Base-by-base conservation (phyloP, 2,329 filamentous ascomycete species). In the Colletotrichum liriopes region DNA sequence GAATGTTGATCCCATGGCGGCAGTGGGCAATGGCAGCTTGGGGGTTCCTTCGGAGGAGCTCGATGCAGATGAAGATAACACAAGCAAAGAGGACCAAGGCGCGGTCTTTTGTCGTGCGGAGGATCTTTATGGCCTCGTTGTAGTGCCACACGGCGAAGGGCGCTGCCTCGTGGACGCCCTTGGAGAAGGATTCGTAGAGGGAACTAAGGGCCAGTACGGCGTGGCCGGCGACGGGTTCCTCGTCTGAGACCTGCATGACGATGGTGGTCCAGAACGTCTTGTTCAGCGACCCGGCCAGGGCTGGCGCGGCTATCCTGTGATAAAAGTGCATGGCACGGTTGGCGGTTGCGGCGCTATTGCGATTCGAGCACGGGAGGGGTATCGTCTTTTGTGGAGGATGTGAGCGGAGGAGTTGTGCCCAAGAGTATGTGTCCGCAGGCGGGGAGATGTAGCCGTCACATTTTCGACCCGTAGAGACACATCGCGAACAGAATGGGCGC, bases 131-230 rank as follows among this genome's bases (percentile, higher is more conserved):
- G 20, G 75, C 70, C 37, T 61, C 16, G 45, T 74, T 76, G 69
- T 69, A 73, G 39, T 77, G 75, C 35, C 60, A 55, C 18, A 75
- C 45, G 1, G 71, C 72, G 26, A 76, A 74, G 0, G 54, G 23
- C 1, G n/a, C 6, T 37, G n/a, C 7, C 18, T 35, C 1, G 5
- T 11, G 1, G 14, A 11, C 14, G n/a, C 55, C n/a, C 8, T 37
- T 52, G 47, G 55, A 60, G 0, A 66, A 68, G 0, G 39, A n/a
- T 41, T 76, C 73, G 43, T 74, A 73, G 2, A 74, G 47, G 1
- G 77, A 71, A 18, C 75, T 74, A 2, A 78, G 71, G 8, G 73
- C 67, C n/a, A 77, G 68, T 23, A 75, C 64, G 14, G 76, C 76
- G 41, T 77, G 77, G 69, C 75, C 74, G 3, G 77, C 71, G 1